Evolutionary conservation across 169 alveolate genomes (phyloP), one percentile per base, ranked within the genome.

Genomic region (Babesia bigemina): DNA sequence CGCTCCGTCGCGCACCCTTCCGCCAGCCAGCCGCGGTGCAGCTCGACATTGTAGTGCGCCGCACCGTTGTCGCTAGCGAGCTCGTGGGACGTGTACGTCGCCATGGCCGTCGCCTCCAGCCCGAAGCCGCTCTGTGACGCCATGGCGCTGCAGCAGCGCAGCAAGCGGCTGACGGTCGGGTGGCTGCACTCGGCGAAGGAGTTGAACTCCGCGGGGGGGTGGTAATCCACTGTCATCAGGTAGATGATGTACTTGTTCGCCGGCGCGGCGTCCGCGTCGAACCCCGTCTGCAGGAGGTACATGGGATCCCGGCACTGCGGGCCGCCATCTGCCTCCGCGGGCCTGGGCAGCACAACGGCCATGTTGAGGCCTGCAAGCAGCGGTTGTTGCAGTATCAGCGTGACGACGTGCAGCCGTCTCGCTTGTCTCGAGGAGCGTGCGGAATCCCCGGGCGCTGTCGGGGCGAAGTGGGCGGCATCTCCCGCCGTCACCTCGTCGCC

Each of bases 261-360:
- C 48, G 88, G 85, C 26, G 74, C 55, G 16, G 76, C 59, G 24
- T 58, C 61, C 16, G 57, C 36, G 24, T 81, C 88, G 33, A 50
- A 44, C 13, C 79, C 53, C 10, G 84, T 42, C 36, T 81, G 88
- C 29, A 81, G 2, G n/a, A 71, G 26, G 66, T 78, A 70, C 0
- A 71, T 52, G n/a, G 69, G 70, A 0, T 70, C 87, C 72, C 17
- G 22, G n/a, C 26, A 1, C 28, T 17, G 19, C n/a, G 12, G 13
- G n/a, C 21, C 49, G 21, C 26, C n/a, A 1, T 11, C 29, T 16
- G 22, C 9, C 19, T 26, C 70, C 28, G 10, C 28, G 12, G 58
- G n/a, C 33, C 8, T 39, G 29, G 82, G 77, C 2, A 48, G 11
- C 6, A 72, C 29, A 14, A 79, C 66, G 14, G 76, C 61, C 47